Base-by-base conservation (phyloP, 169 alveolate genomes). In the Perkinsus chesapeaki region DNA sequence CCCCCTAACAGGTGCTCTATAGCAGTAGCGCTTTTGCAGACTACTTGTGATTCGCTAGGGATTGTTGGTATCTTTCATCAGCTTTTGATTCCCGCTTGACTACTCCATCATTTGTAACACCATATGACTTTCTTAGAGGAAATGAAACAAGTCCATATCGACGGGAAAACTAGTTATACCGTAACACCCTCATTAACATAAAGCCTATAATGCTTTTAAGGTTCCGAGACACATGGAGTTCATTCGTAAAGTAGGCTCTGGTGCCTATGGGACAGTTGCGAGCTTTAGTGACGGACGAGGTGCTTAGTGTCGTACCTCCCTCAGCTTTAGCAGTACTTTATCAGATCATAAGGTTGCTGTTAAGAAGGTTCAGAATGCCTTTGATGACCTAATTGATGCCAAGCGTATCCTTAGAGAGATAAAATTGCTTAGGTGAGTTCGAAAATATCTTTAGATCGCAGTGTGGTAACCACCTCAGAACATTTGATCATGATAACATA, bases 391-490 rank as follows among this genome's bases (percentile, higher is more conserved):
- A 39, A 95, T 97, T 0, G 99, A 97, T 94, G 99, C 99, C 20
- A 97, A 97, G 94, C 91, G 99, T 82, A 97, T 98, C 91, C 94
- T 97, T 23, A 92, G 99, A 48, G 99, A 98, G 95, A 98, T 98
- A 60, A 97, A 97, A 92, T 94, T 98, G 31, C 93, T 98, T 60
- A 96, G 95, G 91, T 95, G 39, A 94, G 31, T 73, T 93, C 43
- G 60, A 91, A 38, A 91, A 93, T 31, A 39, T 92, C 48, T 36
- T 73, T 7, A 92, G 92, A 99, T 98, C 43, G 39, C 27, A 39
- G 1, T 48, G 0, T 1, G 73, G 10, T 91, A 92, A 7, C 39
- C 93, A 34, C 92, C n/a, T n/a, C 95, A 96, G 95, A 93, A 96
- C 95, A 92, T 96, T 96, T 93, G 97, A 96, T 38, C 98, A 97